These are phyloP conservation scores for Colletotrichum gloeosporioides DNA, from an alignment of 2,329 filamentous ascomycete species.

Conservation along the genomic window DNA sequence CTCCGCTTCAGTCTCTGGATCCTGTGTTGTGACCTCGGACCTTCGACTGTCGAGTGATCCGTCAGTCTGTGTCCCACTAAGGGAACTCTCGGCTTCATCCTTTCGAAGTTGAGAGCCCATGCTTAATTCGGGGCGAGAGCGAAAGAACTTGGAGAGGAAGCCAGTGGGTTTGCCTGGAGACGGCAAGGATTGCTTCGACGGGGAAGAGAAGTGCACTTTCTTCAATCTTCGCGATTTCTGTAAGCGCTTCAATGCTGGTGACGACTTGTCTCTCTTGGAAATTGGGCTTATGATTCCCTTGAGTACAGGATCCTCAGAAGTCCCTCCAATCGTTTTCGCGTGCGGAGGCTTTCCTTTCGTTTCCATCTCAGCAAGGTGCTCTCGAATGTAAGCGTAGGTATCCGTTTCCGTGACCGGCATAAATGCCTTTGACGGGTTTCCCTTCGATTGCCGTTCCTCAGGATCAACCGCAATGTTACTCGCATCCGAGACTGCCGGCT, in stretches of 20 bases:
- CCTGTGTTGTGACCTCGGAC: neutral
- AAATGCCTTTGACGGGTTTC: neutral
- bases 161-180: neutral
- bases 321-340: neutral
- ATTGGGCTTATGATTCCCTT: neutral
- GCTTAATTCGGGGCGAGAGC: neutral
- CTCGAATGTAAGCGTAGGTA: constrained; percentile 4
- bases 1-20: neutral
- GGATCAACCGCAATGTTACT: neutral
- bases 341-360: neutral
- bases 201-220: constrained; percentile 11
- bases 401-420: constrained; percentile 2
- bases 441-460: neutral
- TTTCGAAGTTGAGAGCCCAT: neutral
- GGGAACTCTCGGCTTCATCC: neutral
- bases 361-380: constrained; percentile 12
- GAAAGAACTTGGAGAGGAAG: constrained; percentile 5
- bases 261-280: neutral
- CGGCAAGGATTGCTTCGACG: neutral
- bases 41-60: neutral
- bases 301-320: neutral
- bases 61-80: neutral
- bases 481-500: neutral
- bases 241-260: constrained; percentile 12
- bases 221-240: constrained; percentile 13